Base-by-base conservation (phyloP, 139 green algal genomes). In the Desmodesmus armatus region DNA sequence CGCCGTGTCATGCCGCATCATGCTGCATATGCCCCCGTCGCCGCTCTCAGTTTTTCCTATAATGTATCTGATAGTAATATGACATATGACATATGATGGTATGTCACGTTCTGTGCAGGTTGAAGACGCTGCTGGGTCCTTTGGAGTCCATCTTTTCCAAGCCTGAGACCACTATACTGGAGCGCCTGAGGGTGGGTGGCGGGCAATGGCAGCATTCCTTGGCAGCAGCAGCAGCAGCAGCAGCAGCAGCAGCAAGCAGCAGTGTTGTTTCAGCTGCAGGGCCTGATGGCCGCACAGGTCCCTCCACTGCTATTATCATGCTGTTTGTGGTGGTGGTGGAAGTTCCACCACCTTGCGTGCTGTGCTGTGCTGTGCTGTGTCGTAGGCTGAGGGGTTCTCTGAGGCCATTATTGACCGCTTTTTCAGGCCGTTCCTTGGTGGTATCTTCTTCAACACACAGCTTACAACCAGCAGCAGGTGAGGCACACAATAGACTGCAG, bases 341-440 rank as follows among this genome's bases (percentile, higher is more conserved):
- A n/a, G n/a, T n/a, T n/a, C n/a, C n/a, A n/a, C n/a, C n/a, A n/a
- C n/a, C n/a, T n/a, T n/a, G n/a, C n/a, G n/a, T n/a, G 51, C 51
- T 33, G 39, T 55, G 35, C 62, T 35, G 62, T 19, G 19, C 27
- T 71, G 62, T 71, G 62, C 2, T 71, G 62, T 35, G 23, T 21
- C 39, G 69, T 21, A 96, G 89, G 79, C 78, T 2, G 93, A 97
- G 76, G 97, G 97, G 31, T 99, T 99, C 88, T 93, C 89, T 5
- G 40, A 89, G 0, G 85, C 87, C 43, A 99, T 99, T 41, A 96
- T 97, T 31, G 89, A 97, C 77, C 87, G 92, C 58, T 99, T 99
- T 92, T 99, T 99, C 92, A 85, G 95, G 17, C 97, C 97, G 35
- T 99, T 99, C 88, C 89, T 99, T 78, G 96, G 97, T 9, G 97